These are phyloP conservation scores for Graphilbum ipis-grandicollis DNA, from an alignment of 2,329 filamentous ascomycete genomes.

Conservation along the genomic window DNA sequence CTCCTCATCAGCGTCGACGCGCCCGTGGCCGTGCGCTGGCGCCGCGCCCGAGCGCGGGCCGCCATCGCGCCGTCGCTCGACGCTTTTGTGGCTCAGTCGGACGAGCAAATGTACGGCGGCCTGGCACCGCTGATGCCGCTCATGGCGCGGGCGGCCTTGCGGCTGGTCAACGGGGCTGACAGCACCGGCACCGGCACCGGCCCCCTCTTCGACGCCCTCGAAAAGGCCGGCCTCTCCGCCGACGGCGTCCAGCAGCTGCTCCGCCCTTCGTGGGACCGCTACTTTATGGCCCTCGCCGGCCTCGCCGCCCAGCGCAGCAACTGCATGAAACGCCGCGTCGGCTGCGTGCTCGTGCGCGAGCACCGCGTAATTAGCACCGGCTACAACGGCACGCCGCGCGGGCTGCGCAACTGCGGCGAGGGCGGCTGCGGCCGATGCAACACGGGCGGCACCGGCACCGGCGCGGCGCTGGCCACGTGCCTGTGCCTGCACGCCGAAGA, in stretches of 20 bases:
- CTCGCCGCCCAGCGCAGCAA: constrained; percentile 82
- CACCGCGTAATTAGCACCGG: constrained; percentile 84
- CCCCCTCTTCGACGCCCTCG: constrained; percentile 55
- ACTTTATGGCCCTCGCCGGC: constrained; percentile 94
- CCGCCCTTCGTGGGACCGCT: constrained; percentile 84
- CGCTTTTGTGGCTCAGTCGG: constrained; percentile 40
- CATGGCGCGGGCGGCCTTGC: constrained; percentile 65
- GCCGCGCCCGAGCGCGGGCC: constrained; percentile 41
- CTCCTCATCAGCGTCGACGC: constrained; percentile 84
- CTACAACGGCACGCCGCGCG: constrained; percentile 92
- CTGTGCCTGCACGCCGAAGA: constrained; percentile 97
- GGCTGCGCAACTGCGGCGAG: constrained; percentile 77
- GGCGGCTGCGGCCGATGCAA: constrained; percentile 87
- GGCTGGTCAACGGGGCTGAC: constrained; percentile 54
- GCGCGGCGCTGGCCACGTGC: constrained; percentile 66
- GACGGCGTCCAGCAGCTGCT: constrained; percentile 43
- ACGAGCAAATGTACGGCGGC: constrained; percentile 61
- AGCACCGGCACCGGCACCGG: constrained; percentile 14
- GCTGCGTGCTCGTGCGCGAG: constrained; percentile 78
- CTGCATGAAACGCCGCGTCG: constrained; percentile 95
- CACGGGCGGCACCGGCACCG: constrained; percentile 46
- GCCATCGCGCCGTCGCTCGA: constrained; percentile 21
- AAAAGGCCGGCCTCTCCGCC: constrained; percentile 59
- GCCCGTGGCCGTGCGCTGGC: constrained; percentile 69
- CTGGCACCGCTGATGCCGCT: constrained; percentile 49